A percentile compares a stretch with the other conserved stretches of the same genome.
phyloP scores from a whole-genome alignment of 2,329 filamentous ascomycete genomes.

The Fusarium virguliforme region DNA sequence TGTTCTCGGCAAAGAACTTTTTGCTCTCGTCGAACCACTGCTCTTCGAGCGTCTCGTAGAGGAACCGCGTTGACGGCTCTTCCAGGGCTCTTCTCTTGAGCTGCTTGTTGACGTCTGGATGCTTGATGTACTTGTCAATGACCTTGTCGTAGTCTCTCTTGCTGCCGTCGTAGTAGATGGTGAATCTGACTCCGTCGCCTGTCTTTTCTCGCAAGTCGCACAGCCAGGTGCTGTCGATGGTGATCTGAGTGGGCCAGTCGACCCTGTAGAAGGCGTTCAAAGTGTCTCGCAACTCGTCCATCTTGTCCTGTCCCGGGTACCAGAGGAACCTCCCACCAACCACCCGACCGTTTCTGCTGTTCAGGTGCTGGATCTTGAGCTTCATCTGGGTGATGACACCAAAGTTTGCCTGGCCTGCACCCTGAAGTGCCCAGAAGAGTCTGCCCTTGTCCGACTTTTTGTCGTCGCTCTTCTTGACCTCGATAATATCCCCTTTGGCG shows the following conservation, averaged over 20 bases:
- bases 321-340: background rate
- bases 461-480: constrained; percentile 32
- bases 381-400: constrained; percentile 56
- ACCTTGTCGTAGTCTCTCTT: background rate
- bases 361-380: constrained; percentile 1
- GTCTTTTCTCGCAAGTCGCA: constrained; percentile 28
- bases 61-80: constrained; percentile 11
- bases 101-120: background rate
- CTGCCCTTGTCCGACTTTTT: background rate
- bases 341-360: background rate
- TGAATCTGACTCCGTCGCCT: background rate
- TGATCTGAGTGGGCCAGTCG: background rate
- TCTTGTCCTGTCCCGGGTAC: background rate
- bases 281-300: background rate
- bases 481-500: constrained; percentile 2
- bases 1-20: background rate
- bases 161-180: background rate
- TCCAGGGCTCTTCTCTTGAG: background rate
- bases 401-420: constrained; percentile 59
- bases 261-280: background rate
- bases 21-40: constrained; percentile 1
- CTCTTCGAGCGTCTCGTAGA: background rate
- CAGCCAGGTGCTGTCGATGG: background rate
- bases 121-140: constrained; percentile 1
- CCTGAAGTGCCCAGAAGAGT: constrained; percentile 52